Evolutionary conservation across 805 yeast genomes (phyloP).

Genomic region (Ogataea zsoltii): DNA sequence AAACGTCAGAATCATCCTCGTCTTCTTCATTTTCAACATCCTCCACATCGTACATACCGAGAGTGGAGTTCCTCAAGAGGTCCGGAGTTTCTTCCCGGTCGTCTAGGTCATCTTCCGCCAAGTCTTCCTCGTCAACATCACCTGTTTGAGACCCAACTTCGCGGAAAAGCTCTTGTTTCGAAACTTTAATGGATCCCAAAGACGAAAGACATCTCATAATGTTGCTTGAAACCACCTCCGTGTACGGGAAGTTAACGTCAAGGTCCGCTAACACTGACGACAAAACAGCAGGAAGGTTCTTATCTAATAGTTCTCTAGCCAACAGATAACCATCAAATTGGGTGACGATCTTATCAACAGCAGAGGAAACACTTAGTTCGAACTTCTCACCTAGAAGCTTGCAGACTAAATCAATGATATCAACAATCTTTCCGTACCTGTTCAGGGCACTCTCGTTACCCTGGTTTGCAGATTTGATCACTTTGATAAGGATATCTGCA

Average conservation of each 20-base stretch:
- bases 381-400: constrained; percentile 44
- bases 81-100: constrained; percentile 75
- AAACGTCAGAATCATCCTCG: constrained; percentile 27
- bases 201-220: constrained; percentile 60
- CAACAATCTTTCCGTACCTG: constrained; percentile 56
- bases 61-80: constrained; percentile 80
- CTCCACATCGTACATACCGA: constrained; percentile 90
- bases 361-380: constrained; percentile 33
- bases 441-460: constrained; percentile 39
- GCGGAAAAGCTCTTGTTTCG: constrained; percentile 58
- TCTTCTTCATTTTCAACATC: constrained; percentile 47
- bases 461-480: constrained; percentile 51
- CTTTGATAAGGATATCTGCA: constrained; percentile 64
- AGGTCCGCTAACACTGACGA: constrained; percentile 61
- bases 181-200: constrained; percentile 56
- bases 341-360: constrained; percentile 47
- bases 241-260: constrained; percentile 73
- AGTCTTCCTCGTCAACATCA: constrained; percentile 55
- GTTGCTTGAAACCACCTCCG: constrained; percentile 57
- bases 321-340: constrained; percentile 64
- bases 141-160: constrained; percentile 31
- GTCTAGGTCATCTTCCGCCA: constrained; percentile 63
- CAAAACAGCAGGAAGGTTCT: constrained; percentile 57
- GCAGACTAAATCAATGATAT: constrained; percentile 50
- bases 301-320: constrained; percentile 67